phyloP scores from a whole-genome alignment of 2,329 filamentous ascomycete genomes.

The Aspergillus latus region DNA sequence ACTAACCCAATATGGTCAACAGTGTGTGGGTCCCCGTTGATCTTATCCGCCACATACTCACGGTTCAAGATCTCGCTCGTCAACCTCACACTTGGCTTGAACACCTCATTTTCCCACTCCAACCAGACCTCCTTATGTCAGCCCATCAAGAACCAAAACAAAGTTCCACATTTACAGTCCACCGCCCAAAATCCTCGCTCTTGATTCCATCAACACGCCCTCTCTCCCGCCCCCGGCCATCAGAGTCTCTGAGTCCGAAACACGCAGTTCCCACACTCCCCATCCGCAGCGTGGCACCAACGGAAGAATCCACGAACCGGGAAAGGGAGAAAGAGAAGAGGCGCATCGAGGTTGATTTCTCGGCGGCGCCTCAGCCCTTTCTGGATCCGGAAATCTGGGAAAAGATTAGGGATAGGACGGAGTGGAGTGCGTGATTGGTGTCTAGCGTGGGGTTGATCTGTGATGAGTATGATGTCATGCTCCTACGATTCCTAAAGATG shows the following conservation, averaged over 20 bases:
- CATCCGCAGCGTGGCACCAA: not conserved
- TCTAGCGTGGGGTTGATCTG: not conserved
- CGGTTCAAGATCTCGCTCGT: not conserved
- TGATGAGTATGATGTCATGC: not conserved
- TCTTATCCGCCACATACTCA: not conserved
- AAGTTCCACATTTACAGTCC: slow-evolving; percentile 5
- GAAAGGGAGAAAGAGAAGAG: not conserved
- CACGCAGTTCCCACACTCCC: not conserved
- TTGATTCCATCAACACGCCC: slow-evolving; percentile 32
- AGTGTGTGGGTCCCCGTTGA: not conserved
- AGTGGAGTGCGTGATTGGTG: not conserved
- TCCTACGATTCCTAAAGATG: no score
- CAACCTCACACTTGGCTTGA: not conserved
- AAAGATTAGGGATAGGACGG: slow-evolving; percentile 20
- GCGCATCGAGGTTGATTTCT: slow-evolving; percentile 26
- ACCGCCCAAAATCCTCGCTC: slow-evolving; percentile 12
- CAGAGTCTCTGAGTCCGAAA: not conserved
- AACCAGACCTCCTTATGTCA: no score
- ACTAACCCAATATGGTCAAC: no score
- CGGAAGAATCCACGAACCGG: not conserved
- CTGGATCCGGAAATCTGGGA: slow-evolving; percentile 38
- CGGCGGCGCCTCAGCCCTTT: slow-evolving; percentile 38
- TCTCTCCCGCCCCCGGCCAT: slow-evolving; percentile 10
- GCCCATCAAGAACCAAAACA: not conserved
- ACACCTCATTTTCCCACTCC: no score